Evolutionary conservation across 192 early-diverging fungal genomes (phyloP), one percentile per base, ranked within the genome.

Genomic region (Spizellomyces punctatus): DNA sequence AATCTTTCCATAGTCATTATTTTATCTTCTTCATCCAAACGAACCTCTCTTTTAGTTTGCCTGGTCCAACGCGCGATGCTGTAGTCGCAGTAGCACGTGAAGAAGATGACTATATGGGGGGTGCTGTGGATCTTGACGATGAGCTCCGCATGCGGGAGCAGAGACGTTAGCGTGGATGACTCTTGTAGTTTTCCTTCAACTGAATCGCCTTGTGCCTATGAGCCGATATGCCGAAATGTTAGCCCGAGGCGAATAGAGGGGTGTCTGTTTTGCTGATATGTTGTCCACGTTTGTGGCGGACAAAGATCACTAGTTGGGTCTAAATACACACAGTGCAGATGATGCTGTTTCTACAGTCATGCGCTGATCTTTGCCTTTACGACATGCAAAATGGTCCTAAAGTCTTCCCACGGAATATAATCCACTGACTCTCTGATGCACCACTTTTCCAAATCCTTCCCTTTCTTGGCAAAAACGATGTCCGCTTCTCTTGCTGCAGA

Each of bases 401-500:
- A 89, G 12, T 80, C 82, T 27, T 86, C 85, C 73, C 87, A 92
- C 5, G 79, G 50, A 27, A 75, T 74, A 62, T 86, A 83, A 5
- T 81, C 75, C 45, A 93, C 80, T 27, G 80, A 79, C 67, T 92
- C 80, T 5, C 79, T 71, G 63, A 66, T 48, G 71, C 92, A 93
- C 75, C 85, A 93, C 14, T 62, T 82, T 75, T 89, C 90, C 61
- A 93, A 70, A 69, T 91, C 85, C 59, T 89, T 83, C 44, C 86
- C 91, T 46, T 79, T 75, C 64, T 90, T 86, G 5, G 91, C 91
- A 78, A 94, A 92, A 36, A 94, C 74, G 17, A 90, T 54, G 57
- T 94, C 91, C 0, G 90, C 90, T 27, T 91, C 85, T n/a, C 81
- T 74, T 14, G 92, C 91, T 21, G 91, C 92, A 10, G 85, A 86